Evolutionary conservation across 2,329 filamentous ascomycete genomes (phyloP).

Genomic region (Verticillium albo-atrum): DNA sequence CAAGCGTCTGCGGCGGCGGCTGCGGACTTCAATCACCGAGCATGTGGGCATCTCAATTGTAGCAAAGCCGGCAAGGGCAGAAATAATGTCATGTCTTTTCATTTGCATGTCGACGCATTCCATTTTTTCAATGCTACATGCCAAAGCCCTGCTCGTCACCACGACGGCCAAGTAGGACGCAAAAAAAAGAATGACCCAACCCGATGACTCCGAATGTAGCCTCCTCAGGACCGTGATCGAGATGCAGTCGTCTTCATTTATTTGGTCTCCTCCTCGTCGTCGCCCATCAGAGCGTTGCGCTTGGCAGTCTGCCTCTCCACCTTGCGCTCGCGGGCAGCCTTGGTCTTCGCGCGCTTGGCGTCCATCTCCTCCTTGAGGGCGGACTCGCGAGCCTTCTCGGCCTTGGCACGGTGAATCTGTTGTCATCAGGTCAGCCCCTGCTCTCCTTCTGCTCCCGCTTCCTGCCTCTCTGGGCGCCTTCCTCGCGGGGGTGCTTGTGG

Average conservation of each 20-base stretch:
- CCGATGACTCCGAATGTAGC: slow-evolving; percentile 58
- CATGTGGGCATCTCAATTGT: too few species aligned
- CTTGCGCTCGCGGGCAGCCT: slow-evolving; percentile 99
- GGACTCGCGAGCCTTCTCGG: slow-evolving; percentile 96
- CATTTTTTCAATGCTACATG: slow-evolving; percentile 55
- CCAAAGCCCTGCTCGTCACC: slow-evolving; percentile 47
- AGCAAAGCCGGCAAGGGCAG: not conserved
- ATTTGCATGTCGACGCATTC: slow-evolving; percentile 31
- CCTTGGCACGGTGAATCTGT: slow-evolving; percentile 99
- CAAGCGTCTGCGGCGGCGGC: too few species aligned
- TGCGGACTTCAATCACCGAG: too few species aligned
- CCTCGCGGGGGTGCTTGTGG: not conserved
- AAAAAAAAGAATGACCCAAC: slow-evolving; percentile 49
- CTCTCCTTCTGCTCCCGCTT: too few species aligned
- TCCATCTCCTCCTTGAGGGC: slow-evolving; percentile 99
- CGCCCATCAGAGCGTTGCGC: slow-evolving; percentile 79
- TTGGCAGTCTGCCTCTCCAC: slow-evolving; percentile 86
- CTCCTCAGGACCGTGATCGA: slow-evolving; percentile 41
- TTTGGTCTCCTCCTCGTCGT: slow-evolving; percentile 55
- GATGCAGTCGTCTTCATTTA: slow-evolving; percentile 28
- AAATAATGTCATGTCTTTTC: not conserved
- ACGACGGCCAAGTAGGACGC: slow-evolving; percentile 39
- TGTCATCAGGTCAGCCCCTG: too few species aligned
- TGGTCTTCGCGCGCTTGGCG: slow-evolving; percentile 99
- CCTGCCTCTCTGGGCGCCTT: not conserved